Conservation (phyloP, 306 rosid species). For the Crotalaria pallida region DNA sequence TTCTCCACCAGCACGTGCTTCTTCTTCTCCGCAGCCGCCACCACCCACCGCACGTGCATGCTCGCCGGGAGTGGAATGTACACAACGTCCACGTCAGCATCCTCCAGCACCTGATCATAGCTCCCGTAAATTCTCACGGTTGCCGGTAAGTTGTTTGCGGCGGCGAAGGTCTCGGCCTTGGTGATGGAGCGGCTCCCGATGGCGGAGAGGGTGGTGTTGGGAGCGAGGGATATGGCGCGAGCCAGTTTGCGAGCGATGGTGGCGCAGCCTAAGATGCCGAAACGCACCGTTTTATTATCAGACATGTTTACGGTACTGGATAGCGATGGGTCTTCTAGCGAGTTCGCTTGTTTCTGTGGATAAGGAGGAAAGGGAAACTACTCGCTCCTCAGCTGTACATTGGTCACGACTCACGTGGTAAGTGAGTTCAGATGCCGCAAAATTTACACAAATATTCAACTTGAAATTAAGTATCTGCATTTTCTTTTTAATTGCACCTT, state of each 20-base stretch:
- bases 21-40: slow-evolving; percentile 61
- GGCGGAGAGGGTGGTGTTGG: slow-evolving; percentile 57
- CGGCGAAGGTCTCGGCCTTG: slow-evolving; percentile 55
- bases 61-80: slow-evolving; percentile 71
- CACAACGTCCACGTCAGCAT: slow-evolving; percentile 64
- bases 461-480: too few relatives aligned
- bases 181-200: slow-evolving; percentile 61
- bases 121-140: slow-evolving; percentile 48
- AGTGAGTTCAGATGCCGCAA: too few relatives aligned
- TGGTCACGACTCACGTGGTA: too few relatives aligned
- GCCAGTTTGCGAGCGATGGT: slow-evolving; percentile 62
- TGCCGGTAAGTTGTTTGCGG: slow-evolving; percentile 20
- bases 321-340: too few relatives aligned
- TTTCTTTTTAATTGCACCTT: too few relatives aligned
- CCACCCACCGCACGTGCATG: slow-evolving; percentile 64
- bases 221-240: slow-evolving; percentile 61
- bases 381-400: too few relatives aligned
- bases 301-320: slow-evolving; percentile 14
- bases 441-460: too few relatives aligned
- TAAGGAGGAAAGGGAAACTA: too few relatives aligned
- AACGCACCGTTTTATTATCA: slow-evolving; percentile 38
- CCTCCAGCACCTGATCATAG: slow-evolving; percentile 58
- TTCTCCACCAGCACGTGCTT: slow-evolving; percentile 78
- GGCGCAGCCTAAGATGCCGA: slow-evolving; percentile 71
- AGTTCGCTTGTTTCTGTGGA: too few relatives aligned